Evolutionary conservation across 768 basidiomycete genomes (phyloP).

Genomic region (Clitopilus hobsonii): DNA sequence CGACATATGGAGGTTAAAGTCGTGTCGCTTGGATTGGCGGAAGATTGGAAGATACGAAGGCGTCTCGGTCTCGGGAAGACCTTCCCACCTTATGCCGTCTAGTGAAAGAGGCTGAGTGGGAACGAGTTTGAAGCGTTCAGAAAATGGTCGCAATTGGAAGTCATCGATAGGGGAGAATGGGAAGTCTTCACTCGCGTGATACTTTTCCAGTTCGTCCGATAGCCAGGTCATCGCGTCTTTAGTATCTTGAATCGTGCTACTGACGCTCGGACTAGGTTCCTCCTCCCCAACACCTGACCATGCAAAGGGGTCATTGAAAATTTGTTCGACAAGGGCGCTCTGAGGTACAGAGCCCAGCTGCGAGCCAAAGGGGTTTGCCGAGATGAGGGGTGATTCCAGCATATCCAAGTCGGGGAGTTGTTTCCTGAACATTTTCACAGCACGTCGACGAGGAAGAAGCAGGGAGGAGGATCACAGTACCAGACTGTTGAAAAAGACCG

Average conservation of each 20-base stretch:
- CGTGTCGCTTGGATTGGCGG: slow-evolving; percentile 8
- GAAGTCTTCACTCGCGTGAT: slow-evolving; percentile 8
- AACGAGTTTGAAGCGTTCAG: slow-evolving; percentile 8
- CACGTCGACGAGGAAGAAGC: slow-evolving; percentile 9
- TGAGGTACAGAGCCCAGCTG: slow-evolving; percentile 25
- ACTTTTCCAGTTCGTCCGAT: slow-evolving; percentile 28
- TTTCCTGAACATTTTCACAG: slow-evolving; percentile 22
- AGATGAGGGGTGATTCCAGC: slow-evolving; percentile 32
- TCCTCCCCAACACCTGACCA: slow-evolving; percentile 29
- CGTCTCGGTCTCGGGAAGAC: slow-evolving; percentile 5
- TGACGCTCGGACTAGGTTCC: slow-evolving; percentile 13
- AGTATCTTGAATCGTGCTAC: slow-evolving; percentile 10
- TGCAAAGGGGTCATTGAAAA: slow-evolving; percentile 39
- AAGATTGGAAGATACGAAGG: slow-evolving; percentile 8
- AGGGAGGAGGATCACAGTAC: slow-evolving; percentile 19
- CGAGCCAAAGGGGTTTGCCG: slow-evolving; percentile 23
- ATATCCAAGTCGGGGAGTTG: slow-evolving; percentile 32
- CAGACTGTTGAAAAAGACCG: slow-evolving; percentile 17
- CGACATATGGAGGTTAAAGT: slow-evolving; percentile 12
- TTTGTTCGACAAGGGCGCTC: slow-evolving; percentile 36
- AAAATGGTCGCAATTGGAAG: slow-evolving; percentile 9
- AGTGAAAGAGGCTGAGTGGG: not conserved
- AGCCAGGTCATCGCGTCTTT: slow-evolving; percentile 26
- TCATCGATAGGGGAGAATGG: slow-evolving; percentile 3
- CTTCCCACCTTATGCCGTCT: slow-evolving; percentile 6